These are phyloP conservation scores for Camellia granthamiana DNA, from an alignment of 148 eudicot species.

Conservation along the genomic window DNA sequence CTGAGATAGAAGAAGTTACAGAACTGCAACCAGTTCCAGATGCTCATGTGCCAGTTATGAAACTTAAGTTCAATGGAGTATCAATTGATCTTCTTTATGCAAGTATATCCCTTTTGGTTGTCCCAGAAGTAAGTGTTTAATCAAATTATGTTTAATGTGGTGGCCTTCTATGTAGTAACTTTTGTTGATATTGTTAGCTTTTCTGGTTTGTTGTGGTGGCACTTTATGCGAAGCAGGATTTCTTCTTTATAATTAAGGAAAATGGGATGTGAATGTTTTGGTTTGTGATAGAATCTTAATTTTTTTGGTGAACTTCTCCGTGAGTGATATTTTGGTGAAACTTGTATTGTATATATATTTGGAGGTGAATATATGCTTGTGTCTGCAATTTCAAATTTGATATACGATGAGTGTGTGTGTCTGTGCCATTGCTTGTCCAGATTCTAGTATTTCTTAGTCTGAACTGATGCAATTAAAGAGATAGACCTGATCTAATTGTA, in stretches of 20 bases:
- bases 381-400: no score
- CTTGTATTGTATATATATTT: neutral
- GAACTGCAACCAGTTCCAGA: constrained; percentile 85
- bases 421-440: no score
- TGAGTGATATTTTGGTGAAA: neutral
- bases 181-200: neutral
- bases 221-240: neutral
- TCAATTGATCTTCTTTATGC: constrained; percentile 87
- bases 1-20: constrained; percentile 67
- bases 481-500: no score
- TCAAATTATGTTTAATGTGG: neutral
- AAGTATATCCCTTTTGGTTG: constrained; percentile 60
- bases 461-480: no score
- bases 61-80: constrained; percentile 73
- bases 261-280: neutral
- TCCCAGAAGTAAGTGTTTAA: constrained; percentile 68
- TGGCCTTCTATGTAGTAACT: neutral
- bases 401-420: no score
- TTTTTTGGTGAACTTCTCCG: neutral
- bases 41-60: constrained; percentile 92
- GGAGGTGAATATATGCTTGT: no score
- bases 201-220: neutral
- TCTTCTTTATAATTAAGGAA: neutral
- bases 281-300: neutral
- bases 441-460: no score